phyloP scores from a whole-genome alignment of 108 stramenopile genomes.

The Pelagomonas calceolata region DNA sequence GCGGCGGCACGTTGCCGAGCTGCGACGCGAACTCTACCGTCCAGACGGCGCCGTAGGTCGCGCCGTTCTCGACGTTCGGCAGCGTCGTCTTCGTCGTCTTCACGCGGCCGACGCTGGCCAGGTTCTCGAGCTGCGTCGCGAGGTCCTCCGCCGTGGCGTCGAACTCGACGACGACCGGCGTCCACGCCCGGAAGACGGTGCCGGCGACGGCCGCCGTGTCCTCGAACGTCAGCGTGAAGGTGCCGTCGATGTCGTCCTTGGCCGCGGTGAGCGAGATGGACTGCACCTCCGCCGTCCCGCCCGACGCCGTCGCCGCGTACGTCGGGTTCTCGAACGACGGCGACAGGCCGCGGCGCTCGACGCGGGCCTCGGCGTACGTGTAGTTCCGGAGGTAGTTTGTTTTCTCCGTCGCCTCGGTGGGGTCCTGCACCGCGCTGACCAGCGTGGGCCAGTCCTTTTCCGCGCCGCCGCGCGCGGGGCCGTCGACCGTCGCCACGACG shows the following conservation, averaged over 20 bases:
- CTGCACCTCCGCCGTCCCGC: constrained; percentile 9
- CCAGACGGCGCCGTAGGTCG: constrained; percentile 27
- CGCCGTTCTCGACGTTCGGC: not conserved
- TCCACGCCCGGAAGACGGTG: not conserved
- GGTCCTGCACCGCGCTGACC: not conserved
- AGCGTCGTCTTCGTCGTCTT: constrained; percentile 4
- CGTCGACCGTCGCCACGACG: not conserved
- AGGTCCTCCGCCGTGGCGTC: constrained; percentile 31
- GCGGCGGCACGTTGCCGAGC: constrained; percentile 43
- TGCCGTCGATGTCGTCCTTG: constrained; percentile 6
- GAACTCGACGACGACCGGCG: not conserved
- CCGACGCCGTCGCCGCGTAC: not conserved
- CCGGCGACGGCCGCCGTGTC: not conserved
- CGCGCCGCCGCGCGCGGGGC: no score
- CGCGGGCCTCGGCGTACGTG: not conserved
- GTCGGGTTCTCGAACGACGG: constrained; percentile 6
- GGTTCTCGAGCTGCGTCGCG: constrained; percentile 27
- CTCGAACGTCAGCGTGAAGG: constrained; percentile 11
- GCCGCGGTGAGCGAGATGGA: constrained; percentile 10
- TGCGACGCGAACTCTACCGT: constrained; percentile 34
- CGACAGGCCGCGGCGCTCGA: not conserved
- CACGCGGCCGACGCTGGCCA: constrained; percentile 32
- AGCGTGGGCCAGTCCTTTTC: no score
- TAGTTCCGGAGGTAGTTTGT: not conserved
- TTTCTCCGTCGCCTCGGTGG: no score